phyloP scores from a whole-genome alignment of 2,329 filamentous ascomycete species.

The Didymella pinodella region DNA sequence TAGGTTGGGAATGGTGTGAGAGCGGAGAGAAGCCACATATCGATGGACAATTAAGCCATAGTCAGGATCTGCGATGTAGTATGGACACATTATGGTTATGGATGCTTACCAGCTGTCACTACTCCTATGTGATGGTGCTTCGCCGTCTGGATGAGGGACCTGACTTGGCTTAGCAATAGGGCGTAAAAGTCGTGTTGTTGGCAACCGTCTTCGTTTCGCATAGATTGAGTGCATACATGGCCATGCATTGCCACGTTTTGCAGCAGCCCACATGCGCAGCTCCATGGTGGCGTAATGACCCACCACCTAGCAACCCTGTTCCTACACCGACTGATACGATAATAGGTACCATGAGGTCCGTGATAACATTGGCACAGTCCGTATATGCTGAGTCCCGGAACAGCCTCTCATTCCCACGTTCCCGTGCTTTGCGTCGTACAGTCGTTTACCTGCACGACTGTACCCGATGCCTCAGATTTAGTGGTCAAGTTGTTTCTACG shows the following conservation, averaged over 20 bases:
- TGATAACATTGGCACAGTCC: not conserved
- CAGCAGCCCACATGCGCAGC: conserved; percentile 4
- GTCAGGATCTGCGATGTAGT: not conserved
- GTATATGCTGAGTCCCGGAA: not conserved
- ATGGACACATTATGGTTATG: not conserved
- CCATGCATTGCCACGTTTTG: conserved; percentile 13
- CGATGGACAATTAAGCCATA: too few species aligned
- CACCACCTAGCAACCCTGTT: not conserved
- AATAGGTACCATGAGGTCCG: not conserved
- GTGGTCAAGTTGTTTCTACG: not conserved
- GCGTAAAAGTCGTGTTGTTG: not conserved
- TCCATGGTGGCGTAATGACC: conserved; percentile 4
- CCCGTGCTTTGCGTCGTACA: not conserved
- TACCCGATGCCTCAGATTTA: not conserved
- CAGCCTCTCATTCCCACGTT: not conserved
- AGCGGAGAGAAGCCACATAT: too few species aligned
- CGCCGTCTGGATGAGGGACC: too few species aligned
- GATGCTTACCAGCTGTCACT: not conserved
- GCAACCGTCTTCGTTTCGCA: not conserved
- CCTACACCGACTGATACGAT: not conserved
- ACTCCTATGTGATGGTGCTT: not conserved
- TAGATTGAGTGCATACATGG: not conserved
- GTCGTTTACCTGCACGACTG: not conserved
- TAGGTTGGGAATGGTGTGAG: conserved; percentile 3
- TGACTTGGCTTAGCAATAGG: not conserved